phyloP scores from a whole-genome alignment of 2,329 filamentous ascomycete genomes.

The Cordyceps javanica region DNA sequence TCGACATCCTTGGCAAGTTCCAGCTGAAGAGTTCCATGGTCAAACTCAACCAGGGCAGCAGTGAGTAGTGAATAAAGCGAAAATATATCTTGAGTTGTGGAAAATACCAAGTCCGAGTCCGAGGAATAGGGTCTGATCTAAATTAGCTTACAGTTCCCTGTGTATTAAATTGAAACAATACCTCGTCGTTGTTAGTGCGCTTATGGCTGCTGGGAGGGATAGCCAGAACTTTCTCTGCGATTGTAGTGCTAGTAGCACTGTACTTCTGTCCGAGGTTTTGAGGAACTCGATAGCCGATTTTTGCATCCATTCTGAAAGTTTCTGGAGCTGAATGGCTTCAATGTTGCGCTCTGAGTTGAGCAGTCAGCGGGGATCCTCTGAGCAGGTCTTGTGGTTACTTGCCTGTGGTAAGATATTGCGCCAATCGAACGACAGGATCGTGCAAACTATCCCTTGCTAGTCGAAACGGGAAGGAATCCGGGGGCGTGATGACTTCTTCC shows the following conservation, averaged over 20 bases:
- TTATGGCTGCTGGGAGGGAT: neutral
- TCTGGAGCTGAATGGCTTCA: neutral
- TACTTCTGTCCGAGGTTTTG: constrained; percentile 27
- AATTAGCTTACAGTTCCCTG: neutral
- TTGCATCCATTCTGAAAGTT: constrained; percentile 40
- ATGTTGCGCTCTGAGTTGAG: neutral
- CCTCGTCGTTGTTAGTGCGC: neutral
- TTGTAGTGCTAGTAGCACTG: neutral
- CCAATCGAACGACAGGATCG: constrained; percentile 30
- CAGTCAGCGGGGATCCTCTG: neutral
- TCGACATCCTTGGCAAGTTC: neutral
- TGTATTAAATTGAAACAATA: neutral
- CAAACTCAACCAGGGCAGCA: neutral
- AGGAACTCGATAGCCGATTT: constrained; percentile 38
- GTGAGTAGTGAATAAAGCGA: constrained; percentile 5
- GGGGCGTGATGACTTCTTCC: constrained; percentile 1
- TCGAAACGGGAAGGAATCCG: constrained; percentile 39
- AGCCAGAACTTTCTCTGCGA: constrained; percentile 5
- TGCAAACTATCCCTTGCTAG: constrained; percentile 25
- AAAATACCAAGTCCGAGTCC: neutral
- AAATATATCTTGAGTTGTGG: neutral
- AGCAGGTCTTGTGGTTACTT: constrained; percentile 7
- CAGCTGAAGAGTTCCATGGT: neutral
- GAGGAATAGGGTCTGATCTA: neutral
- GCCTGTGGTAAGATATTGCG: constrained; percentile 31